phyloP scores from a whole-genome alignment of 805 yeast species.

The Zygosaccharomyces bisporus region DNA sequence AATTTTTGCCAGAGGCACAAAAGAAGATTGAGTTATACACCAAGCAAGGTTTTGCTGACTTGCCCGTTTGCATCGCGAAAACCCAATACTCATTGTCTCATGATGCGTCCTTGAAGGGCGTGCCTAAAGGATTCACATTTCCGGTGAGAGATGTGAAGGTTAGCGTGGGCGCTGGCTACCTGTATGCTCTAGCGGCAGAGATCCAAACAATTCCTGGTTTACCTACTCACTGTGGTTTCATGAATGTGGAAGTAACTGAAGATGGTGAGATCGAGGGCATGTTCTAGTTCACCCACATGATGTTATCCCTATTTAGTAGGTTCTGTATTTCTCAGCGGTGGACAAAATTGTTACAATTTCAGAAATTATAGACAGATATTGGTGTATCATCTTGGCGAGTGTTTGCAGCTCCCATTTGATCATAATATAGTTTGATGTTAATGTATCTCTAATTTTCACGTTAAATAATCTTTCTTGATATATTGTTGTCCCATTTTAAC shows the following conservation, averaged over 20 bases:
- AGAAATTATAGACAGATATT: too few relatives aligned
- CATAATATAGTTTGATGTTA: too few relatives aligned
- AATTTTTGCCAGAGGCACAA: slow-evolving; percentile 64
- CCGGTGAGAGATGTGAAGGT: slow-evolving; percentile 80
- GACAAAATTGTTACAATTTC: not conserved
- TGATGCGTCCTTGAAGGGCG: slow-evolving; percentile 79
- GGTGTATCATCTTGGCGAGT: too few relatives aligned
- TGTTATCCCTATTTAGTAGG: not conserved
- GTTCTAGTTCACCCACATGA: slow-evolving; percentile 42
- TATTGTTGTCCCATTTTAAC: too few relatives aligned
- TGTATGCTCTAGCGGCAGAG: slow-evolving; percentile 81
- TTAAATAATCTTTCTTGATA: too few relatives aligned
- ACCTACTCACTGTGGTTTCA: slow-evolving; percentile 81
- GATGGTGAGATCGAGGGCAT: slow-evolving; percentile 81
- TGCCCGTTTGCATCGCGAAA: slow-evolving; percentile 83
- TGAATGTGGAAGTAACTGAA: slow-evolving; percentile 79
- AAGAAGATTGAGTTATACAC: slow-evolving; percentile 64
- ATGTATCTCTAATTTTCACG: too few relatives aligned
- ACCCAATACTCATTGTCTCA: slow-evolving; percentile 83
- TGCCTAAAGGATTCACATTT: slow-evolving; percentile 72
- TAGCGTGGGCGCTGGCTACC: slow-evolving; percentile 78
- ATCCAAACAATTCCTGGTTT: slow-evolving; percentile 84
- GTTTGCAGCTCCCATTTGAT: too few relatives aligned
- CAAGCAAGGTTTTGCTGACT: slow-evolving; percentile 68
- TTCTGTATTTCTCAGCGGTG: slow-evolving; percentile 20